phyloP scores from a whole-genome alignment of 2,329 filamentous ascomycete species.

The Paecilomyces variotii region DNA sequence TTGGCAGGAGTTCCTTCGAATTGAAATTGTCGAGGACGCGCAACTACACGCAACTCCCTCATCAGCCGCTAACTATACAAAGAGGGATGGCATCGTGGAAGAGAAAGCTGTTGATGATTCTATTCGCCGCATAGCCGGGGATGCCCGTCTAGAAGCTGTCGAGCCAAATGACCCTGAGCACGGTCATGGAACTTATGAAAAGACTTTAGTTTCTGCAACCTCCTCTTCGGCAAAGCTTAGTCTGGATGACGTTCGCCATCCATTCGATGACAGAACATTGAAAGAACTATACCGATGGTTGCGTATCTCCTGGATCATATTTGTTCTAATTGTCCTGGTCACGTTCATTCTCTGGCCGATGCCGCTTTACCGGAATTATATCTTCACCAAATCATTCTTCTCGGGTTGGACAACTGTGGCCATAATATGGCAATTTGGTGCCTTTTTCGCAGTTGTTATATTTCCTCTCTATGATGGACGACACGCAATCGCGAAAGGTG shows the following conservation, averaged over 20 bases:
- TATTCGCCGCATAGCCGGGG: constrained; percentile 8
- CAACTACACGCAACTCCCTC: neutral
- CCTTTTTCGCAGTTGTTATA: constrained; percentile 39
- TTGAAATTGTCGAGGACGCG: constrained; percentile 35
- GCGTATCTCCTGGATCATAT: constrained; percentile 34
- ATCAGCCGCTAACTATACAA: neutral
- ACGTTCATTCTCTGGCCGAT: constrained; percentile 44
- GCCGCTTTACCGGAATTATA: constrained; percentile 41
- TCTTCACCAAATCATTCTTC: constrained; percentile 43
- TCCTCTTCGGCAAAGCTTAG: constrained; percentile 7
- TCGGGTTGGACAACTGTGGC: constrained; percentile 38
- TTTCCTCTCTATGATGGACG: constrained; percentile 44
- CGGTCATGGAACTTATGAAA: constrained; percentile 1
- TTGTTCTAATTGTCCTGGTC: constrained; percentile 35
- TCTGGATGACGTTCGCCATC: constrained; percentile 38
- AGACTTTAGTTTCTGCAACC: neutral
- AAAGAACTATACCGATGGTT: constrained; percentile 29
- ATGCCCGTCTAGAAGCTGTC: constrained; percentile 4
- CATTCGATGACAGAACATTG: constrained; percentile 32
- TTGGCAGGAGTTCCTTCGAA: constrained; percentile 40
- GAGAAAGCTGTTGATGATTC: neutral
- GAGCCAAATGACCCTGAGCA: constrained; percentile 3
- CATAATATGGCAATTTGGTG: constrained; percentile 43
- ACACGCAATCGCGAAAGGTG: constrained; percentile 26
- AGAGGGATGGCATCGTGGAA: neutral